Percentiles rank a stretch among this genome's conserved stretches.
Evolutionary conservation across 352 stramenopile genomes (phyloP).

Genomic region (Pythium brassicae): DNA sequence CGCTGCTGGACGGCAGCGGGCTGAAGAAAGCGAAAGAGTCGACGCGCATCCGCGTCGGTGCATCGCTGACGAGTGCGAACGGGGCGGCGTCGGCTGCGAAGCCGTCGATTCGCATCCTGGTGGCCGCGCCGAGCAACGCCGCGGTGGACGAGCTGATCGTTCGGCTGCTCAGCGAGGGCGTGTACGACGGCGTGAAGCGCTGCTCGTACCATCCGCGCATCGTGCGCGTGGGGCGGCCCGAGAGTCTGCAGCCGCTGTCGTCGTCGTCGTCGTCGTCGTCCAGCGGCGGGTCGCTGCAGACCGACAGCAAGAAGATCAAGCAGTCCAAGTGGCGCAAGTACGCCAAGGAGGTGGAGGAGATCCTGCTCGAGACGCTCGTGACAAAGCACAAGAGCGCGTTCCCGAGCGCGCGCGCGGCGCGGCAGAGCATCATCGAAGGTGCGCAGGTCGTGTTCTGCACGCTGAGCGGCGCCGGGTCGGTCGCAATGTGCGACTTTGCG

Average conservation of each 20-base stretch:
- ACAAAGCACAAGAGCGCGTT: conserved; percentile 59
- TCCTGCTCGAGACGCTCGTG: conserved; percentile 66
- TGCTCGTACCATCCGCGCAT: conserved; percentile 58
- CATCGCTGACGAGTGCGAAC: conserved; percentile 40
- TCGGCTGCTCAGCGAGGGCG: conserved; percentile 53
- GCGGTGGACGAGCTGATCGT: conserved; percentile 78
- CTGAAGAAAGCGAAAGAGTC: conserved; percentile 46
- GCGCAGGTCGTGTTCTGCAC: conserved; percentile 85
- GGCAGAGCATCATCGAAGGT: conserved; percentile 65
- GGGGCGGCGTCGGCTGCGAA: conserved; percentile 25
- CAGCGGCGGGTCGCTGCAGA: conserved; percentile 9
- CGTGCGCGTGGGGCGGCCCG: conserved; percentile 62
- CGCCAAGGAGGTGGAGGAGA: conserved; percentile 60
- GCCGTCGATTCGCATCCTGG: conserved; percentile 63
- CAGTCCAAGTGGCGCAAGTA: conserved; percentile 78
- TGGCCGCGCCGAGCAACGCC: conserved; percentile 76
- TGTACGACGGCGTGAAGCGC: conserved; percentile 47
- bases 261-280: conserved; percentile 6
- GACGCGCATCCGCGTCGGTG: conserved; percentile 64
- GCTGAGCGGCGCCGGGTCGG: conserved; percentile 71
- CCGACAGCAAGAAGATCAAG: conserved; percentile 36
- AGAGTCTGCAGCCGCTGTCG: conserved; percentile 37
- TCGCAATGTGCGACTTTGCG: conserved; percentile 85
- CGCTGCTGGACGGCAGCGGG: conserved; percentile 58
- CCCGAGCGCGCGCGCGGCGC: conserved; percentile 42